Conservation (phyloP, 176 grass and related monocot species). For the Rhynchospora tenuis region DNA sequence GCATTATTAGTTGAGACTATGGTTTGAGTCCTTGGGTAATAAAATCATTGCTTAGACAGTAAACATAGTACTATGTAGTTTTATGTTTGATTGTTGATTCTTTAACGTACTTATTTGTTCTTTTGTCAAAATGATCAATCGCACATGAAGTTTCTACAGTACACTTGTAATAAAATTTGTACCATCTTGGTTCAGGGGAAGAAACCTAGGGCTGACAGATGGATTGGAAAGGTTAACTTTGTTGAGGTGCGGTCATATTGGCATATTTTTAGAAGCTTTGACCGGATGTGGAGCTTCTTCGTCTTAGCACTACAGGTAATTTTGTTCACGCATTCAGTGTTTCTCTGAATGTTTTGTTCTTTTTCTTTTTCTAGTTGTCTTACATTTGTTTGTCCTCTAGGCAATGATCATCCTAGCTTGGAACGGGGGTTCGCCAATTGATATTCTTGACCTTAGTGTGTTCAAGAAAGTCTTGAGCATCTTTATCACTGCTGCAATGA, state of each 20-base stretch:
- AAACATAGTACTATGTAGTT: background rate
- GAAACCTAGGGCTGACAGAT: constrained; percentile 30
- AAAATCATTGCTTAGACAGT: background rate
- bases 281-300: constrained; percentile 97
- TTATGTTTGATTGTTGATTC: background rate
- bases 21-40: background rate
- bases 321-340: constrained; percentile 21
- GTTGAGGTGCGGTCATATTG: constrained; percentile 91
- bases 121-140: background rate
- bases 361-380: constrained; percentile 14
- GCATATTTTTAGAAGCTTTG: constrained; percentile 98
- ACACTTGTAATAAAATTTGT: background rate
- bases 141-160: background rate
- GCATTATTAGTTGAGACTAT: background rate
- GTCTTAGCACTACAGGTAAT: constrained; percentile 82
- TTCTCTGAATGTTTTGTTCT: constrained; percentile 4
- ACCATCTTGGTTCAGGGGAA: constrained; percentile 47
- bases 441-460: constrained; percentile 72
- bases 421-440: constrained; percentile 83
- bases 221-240: constrained; percentile 99
- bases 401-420: constrained; percentile 94
- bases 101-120: background rate
- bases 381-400: constrained; percentile 34
- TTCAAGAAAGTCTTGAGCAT: constrained; percentile 93
- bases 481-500: constrained; percentile 82